These are phyloP conservation scores for Ophiobolus disseminans DNA, from an alignment of 2,329 filamentous ascomycete genomes.

Conservation along the genomic window DNA sequence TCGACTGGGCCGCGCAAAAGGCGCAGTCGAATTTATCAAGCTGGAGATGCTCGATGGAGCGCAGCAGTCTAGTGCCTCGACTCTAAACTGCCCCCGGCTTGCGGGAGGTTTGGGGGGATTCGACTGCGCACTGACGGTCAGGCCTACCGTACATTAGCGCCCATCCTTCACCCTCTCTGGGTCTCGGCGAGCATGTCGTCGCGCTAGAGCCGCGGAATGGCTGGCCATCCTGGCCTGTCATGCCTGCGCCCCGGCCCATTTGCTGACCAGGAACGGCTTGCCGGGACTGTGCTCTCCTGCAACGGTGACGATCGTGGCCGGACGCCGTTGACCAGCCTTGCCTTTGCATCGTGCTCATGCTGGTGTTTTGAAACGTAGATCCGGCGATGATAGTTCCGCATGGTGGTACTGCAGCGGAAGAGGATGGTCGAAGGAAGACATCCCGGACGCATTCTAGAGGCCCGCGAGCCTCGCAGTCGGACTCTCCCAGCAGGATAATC, in stretches of 20 bases:
- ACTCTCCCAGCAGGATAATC: slow-evolving; percentile 25
- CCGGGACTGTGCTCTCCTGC: slow-evolving; percentile 28
- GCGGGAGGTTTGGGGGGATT: slow-evolving; percentile 28
- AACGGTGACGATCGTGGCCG: slow-evolving; percentile 26
- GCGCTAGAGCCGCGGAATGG: slow-evolving; percentile 44
- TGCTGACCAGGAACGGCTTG: slow-evolving; percentile 42
- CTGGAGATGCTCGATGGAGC: slow-evolving; percentile 21
- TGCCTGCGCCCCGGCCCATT: slow-evolving; percentile 46
- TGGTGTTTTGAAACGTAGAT: no score
- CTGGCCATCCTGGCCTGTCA: slow-evolving; percentile 28
- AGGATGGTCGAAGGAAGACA: slow-evolving; percentile 3
- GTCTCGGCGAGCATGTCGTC: slow-evolving; percentile 27
- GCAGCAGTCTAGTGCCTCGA: slow-evolving; percentile 41
- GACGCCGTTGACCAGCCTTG: slow-evolving; percentile 12
- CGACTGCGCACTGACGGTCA: slow-evolving; percentile 30
- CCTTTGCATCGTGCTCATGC: background rate
- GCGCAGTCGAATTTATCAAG: slow-evolving; percentile 34
- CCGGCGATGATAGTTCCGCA: background rate
- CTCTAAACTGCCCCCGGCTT: slow-evolving; percentile 42
- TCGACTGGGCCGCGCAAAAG: slow-evolving; percentile 23
- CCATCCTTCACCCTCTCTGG: slow-evolving; percentile 33
- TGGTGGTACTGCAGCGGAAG: background rate
- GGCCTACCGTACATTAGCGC: slow-evolving; percentile 33
- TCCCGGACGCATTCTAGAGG: slow-evolving; percentile 10
- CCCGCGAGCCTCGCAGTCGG: slow-evolving; percentile 12